A percentile compares a stretch with the other conserved stretches of the same genome.
phyloP scores from a whole-genome alignment of 2,329 filamentous ascomycete genomes.

The Elsinoe fawcettii region DNA sequence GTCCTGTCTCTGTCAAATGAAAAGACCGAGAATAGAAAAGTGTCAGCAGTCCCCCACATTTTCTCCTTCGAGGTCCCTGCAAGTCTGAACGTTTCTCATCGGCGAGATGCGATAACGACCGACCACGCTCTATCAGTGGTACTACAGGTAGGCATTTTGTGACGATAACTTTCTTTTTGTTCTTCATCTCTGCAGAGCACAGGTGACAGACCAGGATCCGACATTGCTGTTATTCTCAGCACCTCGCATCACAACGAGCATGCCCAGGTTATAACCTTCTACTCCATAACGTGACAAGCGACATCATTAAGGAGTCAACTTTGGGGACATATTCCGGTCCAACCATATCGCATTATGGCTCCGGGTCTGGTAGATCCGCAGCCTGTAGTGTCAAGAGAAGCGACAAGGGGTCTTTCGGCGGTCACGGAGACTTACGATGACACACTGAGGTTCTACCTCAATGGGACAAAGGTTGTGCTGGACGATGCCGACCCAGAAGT shows the following conservation, averaged over 20 bases:
- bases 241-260: not conserved
- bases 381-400: conserved; percentile 38
- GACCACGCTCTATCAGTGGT: not conserved
- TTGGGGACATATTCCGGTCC: too few relatives aligned
- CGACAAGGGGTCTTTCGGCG: conserved; percentile 44
- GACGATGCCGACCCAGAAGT: conserved; percentile 85
- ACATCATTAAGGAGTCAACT: not conserved
- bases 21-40: not conserved
- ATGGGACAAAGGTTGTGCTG: conserved; percentile 80
- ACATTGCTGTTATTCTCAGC: not conserved
- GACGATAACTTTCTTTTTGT: not conserved
- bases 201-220: not conserved
- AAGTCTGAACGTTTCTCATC: not conserved
- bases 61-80: not conserved
- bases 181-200: not conserved
- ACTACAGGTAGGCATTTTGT: not conserved
- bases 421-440: conserved; percentile 76
- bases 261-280: not conserved
- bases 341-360: conserved; percentile 40
- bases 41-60: not conserved
- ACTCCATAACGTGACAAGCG: too few relatives aligned
- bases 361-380: conserved; percentile 46
- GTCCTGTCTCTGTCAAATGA: not conserved
- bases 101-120: not conserved
- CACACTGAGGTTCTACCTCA: conserved; percentile 85